A percentile compares a stretch with the other conserved stretches of the same genome.
phyloP scores from a whole-genome alignment of 2,329 filamentous ascomycete species.

The Didymella segeticola region DNA sequence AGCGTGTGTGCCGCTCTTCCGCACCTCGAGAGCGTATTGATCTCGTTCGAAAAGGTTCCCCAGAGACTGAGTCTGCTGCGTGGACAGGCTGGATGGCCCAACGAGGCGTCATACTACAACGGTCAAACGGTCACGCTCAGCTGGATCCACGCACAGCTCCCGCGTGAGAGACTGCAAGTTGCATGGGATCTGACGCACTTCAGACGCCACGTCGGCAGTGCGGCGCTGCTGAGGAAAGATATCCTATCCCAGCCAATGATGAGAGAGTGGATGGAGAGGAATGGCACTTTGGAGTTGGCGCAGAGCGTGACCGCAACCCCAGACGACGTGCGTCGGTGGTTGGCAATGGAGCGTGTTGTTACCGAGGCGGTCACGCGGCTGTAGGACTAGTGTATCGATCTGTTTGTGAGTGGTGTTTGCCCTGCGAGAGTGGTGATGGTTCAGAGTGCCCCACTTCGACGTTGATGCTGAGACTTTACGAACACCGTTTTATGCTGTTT shows the following conservation, averaged over 20 bases:
- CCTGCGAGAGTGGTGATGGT: no score
- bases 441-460: no score
- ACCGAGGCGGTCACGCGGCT: neutral
- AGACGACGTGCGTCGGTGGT: constrained; percentile 1
- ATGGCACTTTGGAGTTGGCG: constrained; percentile 2
- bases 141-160: constrained; percentile 3
- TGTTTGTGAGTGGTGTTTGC: no score
- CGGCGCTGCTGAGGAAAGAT: neutral
- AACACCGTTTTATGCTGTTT: neutral
- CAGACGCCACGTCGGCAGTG: neutral
- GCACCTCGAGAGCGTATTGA: constrained; percentile 10
- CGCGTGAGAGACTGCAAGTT: neutral
- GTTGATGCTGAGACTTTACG: no score
- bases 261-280: neutral
- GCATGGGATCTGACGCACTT: constrained; percentile 11
- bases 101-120: neutral
- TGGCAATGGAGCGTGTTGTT: neutral
- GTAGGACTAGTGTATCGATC: neutral
- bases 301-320: constrained; percentile 1
- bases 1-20: constrained; percentile 17
- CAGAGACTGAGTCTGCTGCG: neutral
- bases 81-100: neutral
- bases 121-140: neutral
- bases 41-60: constrained; percentile 7
- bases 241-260: neutral